These are phyloP conservation scores for Mortierella hygrophila DNA, from an alignment of 192 early-diverging fungal genomes.

Conservation along the genomic window DNA sequence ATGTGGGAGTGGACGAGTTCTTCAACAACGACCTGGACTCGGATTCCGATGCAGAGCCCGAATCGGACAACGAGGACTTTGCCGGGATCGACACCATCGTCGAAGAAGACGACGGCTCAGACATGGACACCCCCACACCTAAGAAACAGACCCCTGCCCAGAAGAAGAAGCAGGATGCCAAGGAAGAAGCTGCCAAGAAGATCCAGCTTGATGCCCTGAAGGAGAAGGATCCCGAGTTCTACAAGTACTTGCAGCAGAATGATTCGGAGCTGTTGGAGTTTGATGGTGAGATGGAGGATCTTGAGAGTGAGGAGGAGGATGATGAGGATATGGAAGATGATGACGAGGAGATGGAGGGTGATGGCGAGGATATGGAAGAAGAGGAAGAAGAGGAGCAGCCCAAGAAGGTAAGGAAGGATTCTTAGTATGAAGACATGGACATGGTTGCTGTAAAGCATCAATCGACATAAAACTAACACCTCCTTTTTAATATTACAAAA, in stretches of 20 bases:
- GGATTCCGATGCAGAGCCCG: conserved; percentile 63
- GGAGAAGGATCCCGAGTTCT: conserved; percentile 92
- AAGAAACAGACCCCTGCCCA: conserved; percentile 43
- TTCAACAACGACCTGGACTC: conserved; percentile 63
- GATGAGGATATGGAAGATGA: conserved; percentile 53
- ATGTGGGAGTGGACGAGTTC: conserved; percentile 65
- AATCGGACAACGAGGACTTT: conserved; percentile 65
- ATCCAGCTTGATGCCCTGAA: conserved; percentile 87
- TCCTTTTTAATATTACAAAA: not conserved
- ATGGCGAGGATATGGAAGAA: conserved; percentile 44
- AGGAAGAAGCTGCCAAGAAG: conserved; percentile 75
- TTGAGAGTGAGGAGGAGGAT: conserved; percentile 60
- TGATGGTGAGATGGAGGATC: conserved; percentile 64
- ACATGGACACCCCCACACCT: conserved; percentile 30
- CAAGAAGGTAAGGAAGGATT: conserved; percentile 21
- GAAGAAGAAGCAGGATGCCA: conserved; percentile 48
- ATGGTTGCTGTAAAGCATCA: not conserved
- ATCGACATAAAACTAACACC: not conserved
- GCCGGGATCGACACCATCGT: conserved; percentile 69
- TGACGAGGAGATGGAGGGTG: conserved; percentile 29
- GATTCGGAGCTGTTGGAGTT: conserved; percentile 88
- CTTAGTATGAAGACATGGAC: not conserved
- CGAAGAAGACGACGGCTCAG: conserved; percentile 60
- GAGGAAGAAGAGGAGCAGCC: conserved; percentile 37
- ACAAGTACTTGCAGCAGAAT: conserved; percentile 91